Evolutionary conservation across 2,329 filamentous ascomycete genomes (phyloP).

Genomic region (Pseudogymnoascus sp.): DNA sequence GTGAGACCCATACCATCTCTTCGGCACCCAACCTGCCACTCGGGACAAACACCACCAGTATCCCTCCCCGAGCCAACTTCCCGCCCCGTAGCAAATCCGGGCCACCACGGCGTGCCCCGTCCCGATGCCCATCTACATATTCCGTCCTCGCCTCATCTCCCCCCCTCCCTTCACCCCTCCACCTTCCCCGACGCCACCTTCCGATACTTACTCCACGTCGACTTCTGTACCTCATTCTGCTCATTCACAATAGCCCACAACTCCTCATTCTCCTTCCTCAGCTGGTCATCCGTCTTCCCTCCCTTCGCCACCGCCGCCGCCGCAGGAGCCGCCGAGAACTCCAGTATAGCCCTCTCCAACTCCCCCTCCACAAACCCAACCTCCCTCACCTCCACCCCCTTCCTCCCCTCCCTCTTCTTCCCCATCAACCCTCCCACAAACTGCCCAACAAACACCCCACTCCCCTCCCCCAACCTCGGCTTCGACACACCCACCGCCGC

Average conservation of each 20-base stretch:
- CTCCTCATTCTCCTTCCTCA: constrained; percentile 36
- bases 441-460: constrained; percentile 59
- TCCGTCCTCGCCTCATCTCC: not conserved
- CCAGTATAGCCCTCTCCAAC: constrained; percentile 43
- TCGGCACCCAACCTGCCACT: not conserved
- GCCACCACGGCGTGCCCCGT: not conserved
- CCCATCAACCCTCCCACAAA: constrained; percentile 70
- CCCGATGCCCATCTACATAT: not conserved
- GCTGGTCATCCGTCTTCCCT: constrained; percentile 31
- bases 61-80: not conserved
- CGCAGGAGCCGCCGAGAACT: constrained; percentile 31
- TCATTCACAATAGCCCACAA: constrained; percentile 39
- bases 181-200: not conserved
- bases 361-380: constrained; percentile 50
- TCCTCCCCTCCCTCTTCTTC: constrained; percentile 49
- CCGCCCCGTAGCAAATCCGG: no score
- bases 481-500: constrained; percentile 63
- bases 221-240: constrained; percentile 36
- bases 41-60: not conserved
- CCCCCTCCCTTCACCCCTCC: not conserved
- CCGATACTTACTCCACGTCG: constrained; percentile 21
- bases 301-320: constrained; percentile 17
- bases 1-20: not conserved
- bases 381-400: constrained; percentile 56
- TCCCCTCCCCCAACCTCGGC: constrained; percentile 60